Percentiles rank a stretch among this genome's conserved stretches.
Conservation (phyloP, 805 yeast genomes). For the Yarrowia sp. region DNA sequence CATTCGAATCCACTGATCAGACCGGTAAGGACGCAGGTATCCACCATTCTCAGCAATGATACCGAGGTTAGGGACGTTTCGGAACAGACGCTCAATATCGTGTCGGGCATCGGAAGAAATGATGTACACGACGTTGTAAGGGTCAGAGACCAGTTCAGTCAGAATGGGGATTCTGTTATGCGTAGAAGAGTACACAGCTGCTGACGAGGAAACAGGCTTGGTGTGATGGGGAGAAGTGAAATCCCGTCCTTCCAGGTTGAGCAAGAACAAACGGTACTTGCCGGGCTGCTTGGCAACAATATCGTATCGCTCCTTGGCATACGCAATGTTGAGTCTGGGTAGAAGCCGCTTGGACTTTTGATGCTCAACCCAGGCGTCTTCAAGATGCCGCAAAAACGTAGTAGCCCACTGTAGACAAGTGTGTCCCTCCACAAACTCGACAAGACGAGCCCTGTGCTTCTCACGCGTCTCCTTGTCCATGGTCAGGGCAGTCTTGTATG, state of each 20-base stretch:
- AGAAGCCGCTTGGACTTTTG: constrained; percentile 41
- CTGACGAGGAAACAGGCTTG: not conserved
- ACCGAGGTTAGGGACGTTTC: constrained; percentile 68
- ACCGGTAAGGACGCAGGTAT: constrained; percentile 48
- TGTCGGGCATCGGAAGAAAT: constrained; percentile 62
- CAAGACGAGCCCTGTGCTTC: constrained; percentile 60
- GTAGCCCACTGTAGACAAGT: constrained; percentile 77
- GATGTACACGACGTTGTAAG: constrained; percentile 66
- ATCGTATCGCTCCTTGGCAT: constrained; percentile 34
- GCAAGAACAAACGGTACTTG: constrained; percentile 49
- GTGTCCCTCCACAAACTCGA: constrained; percentile 57
- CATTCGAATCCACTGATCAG: constrained; percentile 28
- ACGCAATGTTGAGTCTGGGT: constrained; percentile 39
- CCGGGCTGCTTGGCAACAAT: constrained; percentile 37
- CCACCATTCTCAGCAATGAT: constrained; percentile 91
- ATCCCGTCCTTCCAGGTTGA: constrained; percentile 49
- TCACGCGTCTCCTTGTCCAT: constrained; percentile 60
- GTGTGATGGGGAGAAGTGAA: constrained; percentile 10
- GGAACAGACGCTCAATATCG: constrained; percentile 65
- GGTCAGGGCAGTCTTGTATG: constrained; percentile 61
- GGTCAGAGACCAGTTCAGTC: constrained; percentile 56
- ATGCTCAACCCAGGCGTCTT: constrained; percentile 52
- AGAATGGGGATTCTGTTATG: constrained; percentile 58
- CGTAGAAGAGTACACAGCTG: constrained; percentile 50
- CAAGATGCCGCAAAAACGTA: constrained; percentile 53